These are phyloP conservation scores for Aspergillus vadensis DNA, from an alignment of 2,329 filamentous ascomycete genomes.

Conservation along the genomic window DNA sequence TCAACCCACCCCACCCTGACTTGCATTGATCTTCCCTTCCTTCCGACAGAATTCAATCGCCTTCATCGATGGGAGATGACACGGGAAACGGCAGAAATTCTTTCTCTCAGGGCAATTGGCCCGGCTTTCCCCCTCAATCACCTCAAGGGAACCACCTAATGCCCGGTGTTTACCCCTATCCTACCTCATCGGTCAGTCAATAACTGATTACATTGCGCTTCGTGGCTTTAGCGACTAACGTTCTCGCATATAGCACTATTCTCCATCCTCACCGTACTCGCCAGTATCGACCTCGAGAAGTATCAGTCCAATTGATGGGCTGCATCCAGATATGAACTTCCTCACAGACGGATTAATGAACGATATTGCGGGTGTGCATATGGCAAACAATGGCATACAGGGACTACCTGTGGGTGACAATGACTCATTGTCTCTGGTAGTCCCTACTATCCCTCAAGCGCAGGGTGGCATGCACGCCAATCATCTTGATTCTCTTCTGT, in stretches of 20 bases:
- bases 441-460: neutral
- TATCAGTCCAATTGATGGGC: neutral
- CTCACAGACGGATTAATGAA: neutral
- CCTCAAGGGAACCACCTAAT: neutral
- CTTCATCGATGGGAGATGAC: neutral
- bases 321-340: neutral
- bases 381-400: neutral
- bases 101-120: neutral
- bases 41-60: too few species aligned
- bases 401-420: neutral
- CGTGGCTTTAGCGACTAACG: neutral
- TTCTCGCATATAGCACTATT: neutral
- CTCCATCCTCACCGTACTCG: neutral
- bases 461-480: neutral
- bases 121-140: neutral
- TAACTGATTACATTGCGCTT: neutral
- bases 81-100: neutral
- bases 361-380: neutral
- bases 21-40: neutral
- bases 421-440: neutral
- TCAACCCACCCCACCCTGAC: neutral
- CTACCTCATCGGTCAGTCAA: neutral
- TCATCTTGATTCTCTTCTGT: neutral
- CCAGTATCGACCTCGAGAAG: conserved; percentile 4
- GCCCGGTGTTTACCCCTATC: neutral